Base-by-base conservation (phyloP, 768 basidiomycete genomes). In the Boletus reticulatus region DNA sequence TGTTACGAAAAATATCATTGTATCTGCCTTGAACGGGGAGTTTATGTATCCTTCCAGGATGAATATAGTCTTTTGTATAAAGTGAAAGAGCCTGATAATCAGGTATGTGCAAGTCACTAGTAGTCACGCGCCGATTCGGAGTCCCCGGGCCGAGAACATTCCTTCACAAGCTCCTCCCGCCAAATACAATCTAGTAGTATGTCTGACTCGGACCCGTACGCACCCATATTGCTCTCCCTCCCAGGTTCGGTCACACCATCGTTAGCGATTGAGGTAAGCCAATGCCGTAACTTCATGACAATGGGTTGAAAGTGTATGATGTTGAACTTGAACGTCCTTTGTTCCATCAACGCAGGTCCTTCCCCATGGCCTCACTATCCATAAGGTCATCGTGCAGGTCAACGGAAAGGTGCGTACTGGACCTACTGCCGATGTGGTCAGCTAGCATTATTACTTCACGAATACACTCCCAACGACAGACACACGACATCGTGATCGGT, bases 401-500 rank as follows among this genome's bases (percentile, higher is more conserved):
- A 81, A 84, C 64, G 88, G 86, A 43, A 80, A 78, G 68, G 87
- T 85, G 65, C 58, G 76, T 32, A 10, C 10, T 14, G 4, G 2
- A 22, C n/a, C 6, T 5, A 32, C 27, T 5, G 4, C n/a, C 20
- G 9, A 8, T 29, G 27, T 29, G 12, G 31, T 14, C n/a, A 17
- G 24, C 13, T 0, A 41, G 9, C 12, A n/a, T 14, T 24, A n/a
- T 31, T 32, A 8, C 49, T 27, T 14, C 8, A 32, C 10, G 2
- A 9, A n/a, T 9, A 4, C 38, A 19, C 46, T 29, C 7, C 27
- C 27, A 29, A 29, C 27, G 27, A 29, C 60, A 88, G 87, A 87
- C 84, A 7, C 86, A 90, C 71, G 89, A 90, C 68, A 79, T 91
- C 55, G 81, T 91, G 42, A 78, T 89, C 60, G 89, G 88, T 17